phyloP scores from a whole-genome alignment of 2,329 filamentous ascomycete genomes.

The Verticillium dahliae region DNA sequence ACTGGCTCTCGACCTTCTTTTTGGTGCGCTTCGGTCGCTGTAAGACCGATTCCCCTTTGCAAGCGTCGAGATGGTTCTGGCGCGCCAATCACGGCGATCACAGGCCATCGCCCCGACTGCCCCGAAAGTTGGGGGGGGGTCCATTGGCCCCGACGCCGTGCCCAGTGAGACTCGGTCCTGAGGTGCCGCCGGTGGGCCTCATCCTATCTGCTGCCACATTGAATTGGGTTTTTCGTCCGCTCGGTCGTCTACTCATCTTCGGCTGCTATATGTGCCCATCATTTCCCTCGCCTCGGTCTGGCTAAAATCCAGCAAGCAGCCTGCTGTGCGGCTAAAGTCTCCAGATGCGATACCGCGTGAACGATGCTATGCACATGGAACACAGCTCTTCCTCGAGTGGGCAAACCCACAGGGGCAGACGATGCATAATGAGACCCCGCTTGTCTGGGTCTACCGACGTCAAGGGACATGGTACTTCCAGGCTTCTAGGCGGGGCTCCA shows the following conservation, averaged over 20 bases:
- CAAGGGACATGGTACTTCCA: not conserved
- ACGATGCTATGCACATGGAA: not conserved
- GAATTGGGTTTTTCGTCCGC: not conserved
- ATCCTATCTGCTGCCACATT: no score
- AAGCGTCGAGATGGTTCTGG: not conserved
- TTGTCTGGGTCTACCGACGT: not conserved
- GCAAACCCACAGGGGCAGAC: not conserved
- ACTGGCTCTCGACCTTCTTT: not conserved
- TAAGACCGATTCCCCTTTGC: constrained; percentile 10
- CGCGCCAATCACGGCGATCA: constrained; percentile 3
- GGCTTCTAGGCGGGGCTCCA: not conserved
- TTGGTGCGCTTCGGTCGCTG: constrained; percentile 10
- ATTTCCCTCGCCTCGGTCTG: no score
- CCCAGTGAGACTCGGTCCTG: not conserved
- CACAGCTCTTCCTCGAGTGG: not conserved
- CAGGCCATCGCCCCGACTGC: not conserved
- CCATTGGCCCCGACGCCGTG: not conserved
- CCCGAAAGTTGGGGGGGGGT: not conserved
- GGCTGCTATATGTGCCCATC: not conserved
- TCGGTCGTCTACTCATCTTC: constrained; percentile 6
- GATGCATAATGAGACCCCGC: not conserved
- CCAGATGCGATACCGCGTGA: not conserved
- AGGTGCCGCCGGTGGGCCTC: not conserved
- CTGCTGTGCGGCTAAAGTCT: not conserved
- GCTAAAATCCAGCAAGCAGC: no score